phyloP scores from a whole-genome alignment of 2,329 filamentous ascomycete species.

The Talaromyces amestolkiae region DNA sequence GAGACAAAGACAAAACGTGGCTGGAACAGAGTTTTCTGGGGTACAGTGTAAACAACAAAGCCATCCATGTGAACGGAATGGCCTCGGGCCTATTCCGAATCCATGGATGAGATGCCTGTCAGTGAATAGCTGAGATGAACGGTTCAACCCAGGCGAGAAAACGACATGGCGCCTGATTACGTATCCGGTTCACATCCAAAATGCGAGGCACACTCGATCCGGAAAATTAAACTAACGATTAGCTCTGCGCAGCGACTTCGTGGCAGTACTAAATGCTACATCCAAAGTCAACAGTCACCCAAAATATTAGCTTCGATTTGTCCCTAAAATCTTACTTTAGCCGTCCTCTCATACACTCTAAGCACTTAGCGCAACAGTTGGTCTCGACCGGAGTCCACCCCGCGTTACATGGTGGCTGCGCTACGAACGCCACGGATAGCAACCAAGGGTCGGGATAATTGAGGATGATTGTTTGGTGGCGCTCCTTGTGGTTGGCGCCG shows the following conservation, averaged over 20 bases:
- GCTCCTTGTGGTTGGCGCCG: background rate
- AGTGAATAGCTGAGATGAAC: background rate
- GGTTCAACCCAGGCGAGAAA: background rate
- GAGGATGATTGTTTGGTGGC: background rate
- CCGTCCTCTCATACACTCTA: background rate
- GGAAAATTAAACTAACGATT: background rate
- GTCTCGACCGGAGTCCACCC: background rate
- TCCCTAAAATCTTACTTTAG: background rate
- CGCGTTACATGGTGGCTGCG: constrained; percentile 14
- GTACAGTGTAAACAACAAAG: background rate
- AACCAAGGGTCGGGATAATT: constrained; percentile 7
- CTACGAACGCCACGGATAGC: background rate
- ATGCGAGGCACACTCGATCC: background rate
- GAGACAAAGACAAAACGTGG: background rate
- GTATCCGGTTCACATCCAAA: background rate
- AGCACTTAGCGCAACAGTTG: background rate
- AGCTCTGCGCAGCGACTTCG: background rate
- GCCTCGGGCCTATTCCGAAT: background rate
- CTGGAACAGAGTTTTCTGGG: background rate
- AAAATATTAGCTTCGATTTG: background rate
- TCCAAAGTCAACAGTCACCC: background rate
- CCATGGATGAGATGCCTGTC: background rate
- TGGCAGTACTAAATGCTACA: background rate
- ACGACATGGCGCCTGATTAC: background rate
- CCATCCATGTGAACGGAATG: background rate